These are phyloP conservation scores for Xerocomus amazonicus DNA, from an alignment of 1,284 basidiomycete genomes.

Conservation along the genomic window DNA sequence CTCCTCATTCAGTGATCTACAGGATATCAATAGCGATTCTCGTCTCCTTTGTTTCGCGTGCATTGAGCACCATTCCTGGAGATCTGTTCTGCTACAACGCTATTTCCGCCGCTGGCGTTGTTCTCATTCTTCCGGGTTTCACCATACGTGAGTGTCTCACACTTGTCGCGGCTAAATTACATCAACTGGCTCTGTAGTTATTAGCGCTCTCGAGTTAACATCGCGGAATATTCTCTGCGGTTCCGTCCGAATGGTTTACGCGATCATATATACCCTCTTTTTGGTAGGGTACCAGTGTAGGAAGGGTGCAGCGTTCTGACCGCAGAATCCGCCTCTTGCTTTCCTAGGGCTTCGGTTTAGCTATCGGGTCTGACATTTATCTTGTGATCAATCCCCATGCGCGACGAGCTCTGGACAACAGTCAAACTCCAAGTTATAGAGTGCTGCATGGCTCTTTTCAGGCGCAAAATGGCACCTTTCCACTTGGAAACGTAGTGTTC, in stretches of 20 bases:
- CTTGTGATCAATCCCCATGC: slow-evolving; percentile 69
- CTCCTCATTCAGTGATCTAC: background rate
- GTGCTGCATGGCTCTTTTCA: slow-evolving; percentile 60
- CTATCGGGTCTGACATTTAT: slow-evolving; percentile 84
- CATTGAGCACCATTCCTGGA: slow-evolving; percentile 64
- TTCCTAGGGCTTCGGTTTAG: slow-evolving; percentile 74
- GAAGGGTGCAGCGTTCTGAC: slow-evolving; percentile 2
- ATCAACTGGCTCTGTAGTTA: slow-evolving; percentile 47
- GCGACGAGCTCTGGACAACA: slow-evolving; percentile 47
- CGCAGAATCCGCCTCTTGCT: background rate
- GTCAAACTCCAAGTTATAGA: slow-evolving; percentile 43
- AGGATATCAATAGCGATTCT: slow-evolving; percentile 82
- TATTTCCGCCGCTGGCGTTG: slow-evolving; percentile 78
- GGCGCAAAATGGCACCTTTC: slow-evolving; percentile 50
- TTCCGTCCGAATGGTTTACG: slow-evolving; percentile 85
- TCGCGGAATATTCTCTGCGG: slow-evolving; percentile 82
- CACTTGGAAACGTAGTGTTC: slow-evolving; percentile 56
- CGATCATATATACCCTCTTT: slow-evolving; percentile 84
- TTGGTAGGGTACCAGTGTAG: slow-evolving; percentile 43
- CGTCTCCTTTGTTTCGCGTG: slow-evolving; percentile 76
- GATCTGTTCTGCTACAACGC: slow-evolving; percentile 79
- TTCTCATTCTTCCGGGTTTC: slow-evolving; percentile 77
- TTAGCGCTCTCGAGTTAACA: slow-evolving; percentile 78
- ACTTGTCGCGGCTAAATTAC: slow-evolving; percentile 6
- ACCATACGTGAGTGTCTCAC: slow-evolving; percentile 56